A percentile compares a stretch with the other conserved stretches of the same genome.
phyloP scores from a whole-genome alignment of 257 asterid genomes.

The Fraxinus anomala region DNA sequence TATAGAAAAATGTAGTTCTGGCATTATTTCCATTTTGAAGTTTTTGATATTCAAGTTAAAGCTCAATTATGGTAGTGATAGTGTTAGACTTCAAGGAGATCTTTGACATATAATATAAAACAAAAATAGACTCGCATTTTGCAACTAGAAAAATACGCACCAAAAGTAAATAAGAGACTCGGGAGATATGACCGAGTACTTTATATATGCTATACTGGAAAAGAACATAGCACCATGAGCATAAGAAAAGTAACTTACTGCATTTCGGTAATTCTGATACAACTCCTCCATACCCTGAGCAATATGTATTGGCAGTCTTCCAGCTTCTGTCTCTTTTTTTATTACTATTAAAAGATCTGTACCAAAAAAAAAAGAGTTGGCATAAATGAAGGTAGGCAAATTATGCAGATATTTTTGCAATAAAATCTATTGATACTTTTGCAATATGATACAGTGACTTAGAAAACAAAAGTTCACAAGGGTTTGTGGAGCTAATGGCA shows the following conservation, averaged over 20 bases:
- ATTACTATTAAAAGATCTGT: conserved; percentile 77
- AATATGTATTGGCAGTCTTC: conserved; percentile 66
- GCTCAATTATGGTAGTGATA: background rate
- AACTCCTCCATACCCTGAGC: conserved; percentile 84
- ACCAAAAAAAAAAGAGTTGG: conserved; percentile 30
- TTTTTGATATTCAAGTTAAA: conserved; percentile 10
- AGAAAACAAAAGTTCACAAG: conserved; percentile 11
- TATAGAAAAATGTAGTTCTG: background rate
- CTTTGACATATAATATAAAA: conserved; percentile 9
- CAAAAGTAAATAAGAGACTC: conserved; percentile 18
- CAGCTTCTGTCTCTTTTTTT: conserved; percentile 72
- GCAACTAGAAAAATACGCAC: conserved; percentile 14
- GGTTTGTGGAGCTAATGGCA: conserved; percentile 4
- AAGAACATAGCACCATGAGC: conserved; percentile 31
- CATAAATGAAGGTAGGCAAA: conserved; percentile 14
- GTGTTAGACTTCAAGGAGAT: conserved; percentile 3
- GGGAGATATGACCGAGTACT: conserved; percentile 7
- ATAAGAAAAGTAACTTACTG: conserved; percentile 62
- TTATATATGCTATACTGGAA: conserved; percentile 13
- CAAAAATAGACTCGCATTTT: background rate
- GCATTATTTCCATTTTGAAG: background rate
- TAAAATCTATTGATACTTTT: background rate
- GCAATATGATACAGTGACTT: conserved; percentile 1
- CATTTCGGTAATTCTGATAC: conserved; percentile 77
- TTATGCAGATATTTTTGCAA: conserved; percentile 20